Evolutionary conservation across 2,329 filamentous ascomycete species (phyloP).

Genomic region (Penicillium thymicola): DNA sequence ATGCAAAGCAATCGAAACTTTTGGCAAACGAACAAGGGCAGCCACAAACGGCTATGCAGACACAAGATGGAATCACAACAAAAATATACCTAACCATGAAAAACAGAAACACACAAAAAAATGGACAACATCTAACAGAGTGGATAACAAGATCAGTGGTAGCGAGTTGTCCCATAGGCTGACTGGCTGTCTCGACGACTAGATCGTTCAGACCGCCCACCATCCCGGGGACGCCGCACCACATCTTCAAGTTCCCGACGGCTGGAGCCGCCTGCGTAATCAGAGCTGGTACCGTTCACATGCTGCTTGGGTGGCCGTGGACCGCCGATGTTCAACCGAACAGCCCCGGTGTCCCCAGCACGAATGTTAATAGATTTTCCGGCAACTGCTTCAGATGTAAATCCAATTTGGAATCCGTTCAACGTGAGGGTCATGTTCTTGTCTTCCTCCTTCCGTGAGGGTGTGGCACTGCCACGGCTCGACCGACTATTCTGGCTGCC

Average conservation of each 20-base stretch:
- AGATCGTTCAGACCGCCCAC: conserved; percentile 37
- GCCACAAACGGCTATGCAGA: conserved; percentile 9
- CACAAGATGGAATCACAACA: conserved; percentile 8
- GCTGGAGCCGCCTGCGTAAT: conserved; percentile 31
- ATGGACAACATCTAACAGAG: not conserved
- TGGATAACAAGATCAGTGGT: conserved; percentile 7
- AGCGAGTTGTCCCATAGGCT: conserved; percentile 29
- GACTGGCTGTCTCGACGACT: conserved; percentile 40
- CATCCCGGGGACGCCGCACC: conserved; percentile 31
- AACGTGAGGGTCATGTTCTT: conserved; percentile 41
- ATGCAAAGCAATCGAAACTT: conserved; percentile 16
- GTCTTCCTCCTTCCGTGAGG: conserved; percentile 35
- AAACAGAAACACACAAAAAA: not conserved
- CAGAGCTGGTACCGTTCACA: conserved; percentile 27
- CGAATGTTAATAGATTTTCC: conserved; percentile 41
- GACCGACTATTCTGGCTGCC: conserved; percentile 43
- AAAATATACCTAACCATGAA: conserved; percentile 5
- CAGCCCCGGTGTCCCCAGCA: conserved; percentile 36
- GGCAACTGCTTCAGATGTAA: conserved; percentile 35
- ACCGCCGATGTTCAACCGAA: conserved; percentile 41
- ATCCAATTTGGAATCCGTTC: conserved; percentile 41
- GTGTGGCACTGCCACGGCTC: conserved; percentile 37
- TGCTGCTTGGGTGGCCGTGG: conserved; percentile 37
- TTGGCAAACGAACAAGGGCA: conserved; percentile 14
- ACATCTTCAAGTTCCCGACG: conserved; percentile 35